phyloP scores from a whole-genome alignment of 257 asterid genomes.

The Solanum chilense region DNA sequence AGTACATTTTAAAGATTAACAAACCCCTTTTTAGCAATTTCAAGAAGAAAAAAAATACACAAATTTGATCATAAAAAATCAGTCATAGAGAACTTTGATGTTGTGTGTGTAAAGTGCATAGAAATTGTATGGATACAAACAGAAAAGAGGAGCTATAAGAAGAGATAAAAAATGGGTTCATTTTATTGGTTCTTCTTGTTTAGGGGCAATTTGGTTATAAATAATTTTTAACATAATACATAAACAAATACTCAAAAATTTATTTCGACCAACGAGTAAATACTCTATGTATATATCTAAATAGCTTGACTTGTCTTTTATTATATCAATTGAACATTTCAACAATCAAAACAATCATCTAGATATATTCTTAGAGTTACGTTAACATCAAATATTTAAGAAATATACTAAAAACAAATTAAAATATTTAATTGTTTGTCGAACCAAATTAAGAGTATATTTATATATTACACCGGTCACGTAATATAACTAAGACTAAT shows the following conservation, averaged over 20 bases:
- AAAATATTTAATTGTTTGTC: rapidly evolving
- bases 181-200: neutral
- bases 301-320: no score
- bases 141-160: neutral
- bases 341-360: no score
- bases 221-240: neutral
- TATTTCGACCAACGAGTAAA: rapidly evolving
- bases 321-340: no score
- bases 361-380: rapidly evolving
- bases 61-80: neutral
- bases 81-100: neutral
- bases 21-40: neutral
- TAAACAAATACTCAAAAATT: no score
- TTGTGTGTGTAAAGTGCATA: neutral
- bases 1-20: neutral
- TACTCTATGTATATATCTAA: no score
- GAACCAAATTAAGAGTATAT: no score
- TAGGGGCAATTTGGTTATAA: neutral
- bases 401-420: rapidly evolving
- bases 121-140: neutral
- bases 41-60: neutral
- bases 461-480: no score
- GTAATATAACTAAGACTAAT: neutral
- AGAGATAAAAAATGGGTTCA: neutral
- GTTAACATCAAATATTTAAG: rapidly evolving